phyloP scores from a whole-genome alignment of 352 stramenopile genomes.

The Phytophthora boehmeriae region DNA sequence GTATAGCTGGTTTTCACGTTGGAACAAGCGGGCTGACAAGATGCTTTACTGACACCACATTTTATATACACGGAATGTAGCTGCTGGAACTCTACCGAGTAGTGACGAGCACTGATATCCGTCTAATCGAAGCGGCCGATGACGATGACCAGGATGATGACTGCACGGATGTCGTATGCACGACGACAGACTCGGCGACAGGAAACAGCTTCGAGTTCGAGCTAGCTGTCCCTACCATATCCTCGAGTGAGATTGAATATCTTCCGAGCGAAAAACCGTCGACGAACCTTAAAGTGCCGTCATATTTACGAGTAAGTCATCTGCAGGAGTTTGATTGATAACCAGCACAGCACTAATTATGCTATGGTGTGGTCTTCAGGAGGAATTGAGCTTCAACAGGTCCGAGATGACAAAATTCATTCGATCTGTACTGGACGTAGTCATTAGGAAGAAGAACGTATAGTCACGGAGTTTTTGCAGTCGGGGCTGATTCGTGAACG shows the following conservation, averaged over 20 bases:
- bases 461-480: conserved; percentile 16
- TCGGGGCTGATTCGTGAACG: conserved; percentile 9
- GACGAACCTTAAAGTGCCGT: conserved; percentile 60
- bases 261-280: conserved; percentile 63
- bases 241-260: conserved; percentile 82
- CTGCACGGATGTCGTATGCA: conserved; percentile 74
- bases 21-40: too few relatives aligned
- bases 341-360: neutral
- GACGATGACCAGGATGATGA: conserved; percentile 51
- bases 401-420: conserved; percentile 87
- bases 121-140: conserved; percentile 70
- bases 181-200: conserved; percentile 65
- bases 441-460: conserved; percentile 77
- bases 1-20: neutral
- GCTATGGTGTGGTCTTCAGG: conserved; percentile 32
- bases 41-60: neutral
- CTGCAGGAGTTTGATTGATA: neutral
- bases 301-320: conserved; percentile 72
- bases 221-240: conserved; percentile 65
- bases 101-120: conserved; percentile 80
- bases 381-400: conserved; percentile 83
- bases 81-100: conserved; percentile 80
- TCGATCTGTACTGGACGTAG: conserved; percentile 78
- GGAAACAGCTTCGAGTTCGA: conserved; percentile 80
- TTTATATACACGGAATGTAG: conserved; percentile 36